Evolutionary conservation across 805 yeast species (phyloP), one percentile per base, ranked within the genome.

Genomic region (Teunomyces atbi): DNA sequence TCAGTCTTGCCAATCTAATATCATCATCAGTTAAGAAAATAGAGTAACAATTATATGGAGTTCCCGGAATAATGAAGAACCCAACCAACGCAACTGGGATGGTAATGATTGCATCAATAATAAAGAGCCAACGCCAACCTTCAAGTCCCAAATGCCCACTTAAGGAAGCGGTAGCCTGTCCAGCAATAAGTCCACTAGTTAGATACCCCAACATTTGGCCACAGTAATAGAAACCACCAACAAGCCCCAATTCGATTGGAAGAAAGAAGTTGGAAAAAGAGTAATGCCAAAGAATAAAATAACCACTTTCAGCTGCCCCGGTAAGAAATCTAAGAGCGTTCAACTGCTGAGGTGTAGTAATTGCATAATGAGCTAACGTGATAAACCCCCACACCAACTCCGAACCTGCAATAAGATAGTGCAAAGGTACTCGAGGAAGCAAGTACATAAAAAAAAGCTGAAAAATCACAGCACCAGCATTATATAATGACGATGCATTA

Each of bases 21-120:
- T 82, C 86, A 34, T 78, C 81, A 52, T 80, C 83, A 0, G 80
- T 71, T 21, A 82, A 59, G 55, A 73, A 79, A 19, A 76, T 60
- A 1, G 82, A 77, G 46, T 77, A 76, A 57, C 83, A 75, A 36
- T 50, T 50, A 27, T 51, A 43, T 4, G 65, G 65, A 7, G 61
- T 56, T 2, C 62, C 63, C 13, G 70, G 66, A 29, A 53, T 52
- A 50, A 55, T 48, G 33, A 54, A 47, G 20, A 60, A 41, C 1
- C 55, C 58, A 21, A 57, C 30, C 13, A 56, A 23, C 0, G 58
- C 62, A 18, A 59, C 54, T 5, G 49, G 57, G 10, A 58, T 45
- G 4, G 64, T 53, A 4, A 60, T 53, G 6, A 50, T 20, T 3
- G 61, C 62, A 45, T 61, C 65, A 20, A 61, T 51, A 3, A 61